Evolutionary conservation across 176 grass and related monocot species (phyloP), one percentile per base, ranked within the genome.

Genomic region (Tillandsia leiboldiana): DNA sequence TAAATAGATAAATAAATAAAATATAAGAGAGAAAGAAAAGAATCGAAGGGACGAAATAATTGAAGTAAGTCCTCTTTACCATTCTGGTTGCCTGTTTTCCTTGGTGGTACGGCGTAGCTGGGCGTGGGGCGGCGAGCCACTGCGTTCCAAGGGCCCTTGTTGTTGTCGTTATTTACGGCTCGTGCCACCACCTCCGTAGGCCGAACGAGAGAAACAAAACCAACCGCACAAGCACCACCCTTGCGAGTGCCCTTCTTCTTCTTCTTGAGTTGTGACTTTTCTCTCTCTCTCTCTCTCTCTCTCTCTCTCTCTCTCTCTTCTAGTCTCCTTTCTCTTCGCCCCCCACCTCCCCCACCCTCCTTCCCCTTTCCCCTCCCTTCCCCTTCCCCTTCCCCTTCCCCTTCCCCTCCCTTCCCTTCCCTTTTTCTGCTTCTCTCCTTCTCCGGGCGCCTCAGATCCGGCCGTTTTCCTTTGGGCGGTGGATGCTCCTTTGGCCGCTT

Each of bases 391-490:
- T 73, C 47, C 50, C 24, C 24, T 48, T 15, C 12, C 7, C 7
- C 57, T 51, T 2, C 7, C 7, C 64, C 48, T 2, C 49, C 59
- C 62, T 77, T 11, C 47, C 10, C 14, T 7, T 24, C 10, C 59
- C 27, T 17, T 11, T 50, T 49, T 11, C 67, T 42, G 24, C 49
- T 17, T 42, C 51, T 14, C 75, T 52, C 72, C 14, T 15, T 52
- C 20, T 26, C 59, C 63, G 58, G 56, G 64, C 54, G 13, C 24
- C 28, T 78, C 28, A 69, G 75, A 78, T 78, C 75, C 61, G 15
- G 23, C n/a, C 74, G 76, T 66, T 53, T 49, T 5, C 29, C 15
- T 65, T 52, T 75, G 10, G 13, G 48, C 33, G 5, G 17, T 58
- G 58, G 3, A 11, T 28, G 15, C 24, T 66, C 5, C 12, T 76